phyloP scores from a whole-genome alignment of 2,329 filamentous ascomycete genomes.

The Pyrenophora teres region DNA sequence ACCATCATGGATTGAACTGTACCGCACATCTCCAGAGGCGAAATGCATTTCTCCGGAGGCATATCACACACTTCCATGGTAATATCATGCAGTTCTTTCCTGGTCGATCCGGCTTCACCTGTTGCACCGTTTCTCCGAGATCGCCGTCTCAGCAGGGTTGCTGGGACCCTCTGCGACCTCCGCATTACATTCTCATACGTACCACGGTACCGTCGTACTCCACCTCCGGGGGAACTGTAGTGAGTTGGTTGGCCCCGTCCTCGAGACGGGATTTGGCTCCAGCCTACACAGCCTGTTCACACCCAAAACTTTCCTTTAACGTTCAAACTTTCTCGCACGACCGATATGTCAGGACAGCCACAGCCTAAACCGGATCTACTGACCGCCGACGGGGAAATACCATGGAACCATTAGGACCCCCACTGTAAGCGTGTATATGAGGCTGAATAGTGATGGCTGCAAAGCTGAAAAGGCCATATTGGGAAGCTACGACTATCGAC shows the following conservation, averaged over 20 bases:
- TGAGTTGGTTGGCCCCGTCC: background rate
- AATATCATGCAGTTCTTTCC: constrained; percentile 1
- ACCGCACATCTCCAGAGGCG: background rate
- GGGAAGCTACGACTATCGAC: constrained; percentile 21
- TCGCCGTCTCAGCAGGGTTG: constrained; percentile 1
- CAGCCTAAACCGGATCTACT: constrained; percentile 4
- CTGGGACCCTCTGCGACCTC: constrained; percentile 1
- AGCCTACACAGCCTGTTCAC: background rate
- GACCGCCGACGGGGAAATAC: too few relatives aligned
- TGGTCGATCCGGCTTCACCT: background rate
- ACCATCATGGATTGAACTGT: background rate
- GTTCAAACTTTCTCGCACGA: background rate
- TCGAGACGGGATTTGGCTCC: background rate
- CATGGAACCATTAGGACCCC: too few relatives aligned
- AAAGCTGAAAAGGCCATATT: constrained; percentile 13
- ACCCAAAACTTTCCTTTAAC: background rate
- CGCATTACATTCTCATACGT: constrained; percentile 1
- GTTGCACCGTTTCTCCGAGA: constrained; percentile 3
- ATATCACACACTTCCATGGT: too few relatives aligned
- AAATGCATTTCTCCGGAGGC: too few relatives aligned
- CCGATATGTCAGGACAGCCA: constrained; percentile 7
- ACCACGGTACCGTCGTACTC: background rate
- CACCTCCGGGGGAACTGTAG: background rate
- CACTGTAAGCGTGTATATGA: too few relatives aligned
- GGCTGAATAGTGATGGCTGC: background rate